These are phyloP conservation scores for Citrus australasica DNA, from an alignment of 345 rosid species.

Conservation along the genomic window DNA sequence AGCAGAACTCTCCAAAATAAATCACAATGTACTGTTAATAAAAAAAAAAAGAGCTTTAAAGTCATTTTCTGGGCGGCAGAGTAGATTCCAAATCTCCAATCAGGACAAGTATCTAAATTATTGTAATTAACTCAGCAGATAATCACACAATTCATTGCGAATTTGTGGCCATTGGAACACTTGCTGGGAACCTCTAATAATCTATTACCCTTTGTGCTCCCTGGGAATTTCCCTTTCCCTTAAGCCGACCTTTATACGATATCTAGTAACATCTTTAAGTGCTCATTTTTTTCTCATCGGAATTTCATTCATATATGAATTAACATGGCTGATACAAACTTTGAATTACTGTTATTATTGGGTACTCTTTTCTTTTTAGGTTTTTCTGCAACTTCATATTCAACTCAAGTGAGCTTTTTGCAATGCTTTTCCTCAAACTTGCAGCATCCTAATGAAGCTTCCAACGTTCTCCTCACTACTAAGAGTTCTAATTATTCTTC, in stretches of 20 bases:
- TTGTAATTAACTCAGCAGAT: no score
- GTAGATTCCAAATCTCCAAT: not conserved
- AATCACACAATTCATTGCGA: no score
- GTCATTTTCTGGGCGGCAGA: not conserved
- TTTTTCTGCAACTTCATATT: not conserved
- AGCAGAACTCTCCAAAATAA: no score
- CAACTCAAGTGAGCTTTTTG: constrained; percentile 8
- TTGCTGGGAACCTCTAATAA: not conserved
- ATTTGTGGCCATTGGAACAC: not conserved
- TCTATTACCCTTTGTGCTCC: not conserved
- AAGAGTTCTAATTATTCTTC: constrained; percentile 9
- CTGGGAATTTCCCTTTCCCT: not conserved
- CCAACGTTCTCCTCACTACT: constrained; percentile 5
- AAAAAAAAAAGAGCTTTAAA: no score
- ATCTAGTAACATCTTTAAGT: not conserved
- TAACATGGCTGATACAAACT: not conserved
- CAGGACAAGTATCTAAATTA: no score
- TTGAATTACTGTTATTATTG: not conserved
- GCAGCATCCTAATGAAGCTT: constrained; percentile 9
- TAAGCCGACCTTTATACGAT: not conserved
- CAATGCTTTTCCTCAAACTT: constrained; percentile 20
- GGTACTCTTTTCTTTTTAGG: not conserved
- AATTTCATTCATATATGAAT: not conserved
- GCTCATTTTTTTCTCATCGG: not conserved
- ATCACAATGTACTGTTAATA: no score